Evolutionary conservation across 352 stramenopile genomes (phyloP).

Genomic region (Detonula confervacea): DNA sequence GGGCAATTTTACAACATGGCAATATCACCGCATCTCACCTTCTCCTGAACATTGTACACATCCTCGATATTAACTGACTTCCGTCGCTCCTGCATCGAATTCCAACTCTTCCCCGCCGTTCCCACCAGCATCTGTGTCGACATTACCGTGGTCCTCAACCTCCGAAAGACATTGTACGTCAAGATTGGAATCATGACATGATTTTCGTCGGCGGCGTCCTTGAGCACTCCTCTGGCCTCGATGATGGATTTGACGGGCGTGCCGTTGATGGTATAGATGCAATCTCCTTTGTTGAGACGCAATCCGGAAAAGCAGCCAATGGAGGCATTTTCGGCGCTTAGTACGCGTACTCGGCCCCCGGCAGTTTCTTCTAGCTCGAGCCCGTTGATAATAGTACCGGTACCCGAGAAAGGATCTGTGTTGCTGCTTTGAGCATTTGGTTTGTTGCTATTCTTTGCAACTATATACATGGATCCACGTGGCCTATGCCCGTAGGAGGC

Average conservation of each 20-base stretch:
- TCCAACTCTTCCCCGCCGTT: not conserved
- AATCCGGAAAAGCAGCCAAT: not conserved
- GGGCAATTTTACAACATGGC: too few relatives aligned
- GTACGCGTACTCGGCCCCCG: not conserved
- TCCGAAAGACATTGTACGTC: conserved; percentile 46
- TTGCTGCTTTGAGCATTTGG: not conserved
- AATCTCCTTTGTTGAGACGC: not conserved
- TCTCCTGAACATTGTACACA: conserved; percentile 33
- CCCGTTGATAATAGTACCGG: not conserved
- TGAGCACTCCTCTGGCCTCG: not conserved
- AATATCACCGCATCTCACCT: conserved; percentile 18
- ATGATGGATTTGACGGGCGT: not conserved
- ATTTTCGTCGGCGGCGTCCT: not conserved
- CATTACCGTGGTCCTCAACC: conserved; percentile 32
- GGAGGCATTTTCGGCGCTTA: not conserved
- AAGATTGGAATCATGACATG: conserved; percentile 33
- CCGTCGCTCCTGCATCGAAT: not conserved
- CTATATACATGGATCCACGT: not conserved
- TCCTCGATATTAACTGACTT: conserved; percentile 26
- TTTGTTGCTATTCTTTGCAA: not conserved
- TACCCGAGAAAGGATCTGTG: not conserved
- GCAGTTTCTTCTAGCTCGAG: not conserved
- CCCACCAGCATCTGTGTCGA: not conserved
- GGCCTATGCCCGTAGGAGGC: not conserved
- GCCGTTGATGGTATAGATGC: not conserved